A percentile compares a stretch with the other conserved stretches of the same genome.
phyloP scores from a whole-genome alignment of 2,329 filamentous ascomycete genomes.

The Acrodontium crateriforme region DNA sequence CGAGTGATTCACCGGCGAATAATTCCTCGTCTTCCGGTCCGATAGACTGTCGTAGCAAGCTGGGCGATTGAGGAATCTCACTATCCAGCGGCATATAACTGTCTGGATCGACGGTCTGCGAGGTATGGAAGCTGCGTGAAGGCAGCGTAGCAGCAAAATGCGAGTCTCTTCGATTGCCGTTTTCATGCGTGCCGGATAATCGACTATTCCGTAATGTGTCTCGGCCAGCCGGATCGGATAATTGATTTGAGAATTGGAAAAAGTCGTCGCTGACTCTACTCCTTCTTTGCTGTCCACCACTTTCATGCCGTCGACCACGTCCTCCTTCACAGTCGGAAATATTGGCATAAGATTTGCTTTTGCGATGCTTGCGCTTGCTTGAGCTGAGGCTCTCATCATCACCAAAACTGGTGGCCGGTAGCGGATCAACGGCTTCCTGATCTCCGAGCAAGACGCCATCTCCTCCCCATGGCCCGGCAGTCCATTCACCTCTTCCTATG shows the following conservation, averaged over 20 bases:
- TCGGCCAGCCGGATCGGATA: slow-evolving; percentile 18
- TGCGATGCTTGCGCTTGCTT: slow-evolving; percentile 17
- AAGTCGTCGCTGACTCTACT: slow-evolving; percentile 35
- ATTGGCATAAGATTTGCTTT: slow-evolving; percentile 63
- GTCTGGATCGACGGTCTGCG: slow-evolving; percentile 7
- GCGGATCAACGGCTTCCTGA: slow-evolving; percentile 8
- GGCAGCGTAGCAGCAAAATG: slow-evolving; percentile 36
- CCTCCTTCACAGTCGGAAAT: slow-evolving; percentile 62
- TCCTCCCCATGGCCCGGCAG: slow-evolving; percentile 33
- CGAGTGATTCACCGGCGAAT: slow-evolving; percentile 92
- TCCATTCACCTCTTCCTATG: slow-evolving; percentile 26
- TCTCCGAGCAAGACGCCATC: slow-evolving; percentile 17
- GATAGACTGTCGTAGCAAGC: slow-evolving; percentile 16
- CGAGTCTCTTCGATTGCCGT: slow-evolving; percentile 30
- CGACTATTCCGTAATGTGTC: slow-evolving; percentile 18
- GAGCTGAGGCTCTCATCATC: slow-evolving; percentile 8
- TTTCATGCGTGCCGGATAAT: slow-evolving; percentile 6
- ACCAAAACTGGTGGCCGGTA: slow-evolving; percentile 23
- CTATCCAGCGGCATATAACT: slow-evolving; percentile 18
- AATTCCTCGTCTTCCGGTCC: slow-evolving; percentile 72
- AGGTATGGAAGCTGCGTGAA: slow-evolving; percentile 12
- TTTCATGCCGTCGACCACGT: slow-evolving; percentile 17
- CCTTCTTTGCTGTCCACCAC: slow-evolving; percentile 44
- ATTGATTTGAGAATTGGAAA: slow-evolving; percentile 7
- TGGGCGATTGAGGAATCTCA: slow-evolving; percentile 15